Evolutionary conservation across 164 flowering plant species (phyloP).

Genomic region (Kingdonia uniflora): DNA sequence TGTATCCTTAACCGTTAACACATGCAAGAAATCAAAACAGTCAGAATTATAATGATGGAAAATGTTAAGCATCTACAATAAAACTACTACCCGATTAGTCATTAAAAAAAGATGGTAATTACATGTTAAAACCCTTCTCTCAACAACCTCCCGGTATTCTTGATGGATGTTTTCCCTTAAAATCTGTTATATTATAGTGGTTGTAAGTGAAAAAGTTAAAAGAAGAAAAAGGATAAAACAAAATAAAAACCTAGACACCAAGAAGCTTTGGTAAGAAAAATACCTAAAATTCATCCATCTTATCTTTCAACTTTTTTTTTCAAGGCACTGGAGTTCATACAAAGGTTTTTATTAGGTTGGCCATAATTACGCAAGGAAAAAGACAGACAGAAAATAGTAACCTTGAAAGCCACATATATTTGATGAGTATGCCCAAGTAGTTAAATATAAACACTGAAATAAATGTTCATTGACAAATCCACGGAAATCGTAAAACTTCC

Average conservation of each 20-base stretch:
- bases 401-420: no score
- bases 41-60: conserved; percentile 3
- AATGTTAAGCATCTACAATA: conserved; percentile 2
- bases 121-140: conserved; percentile 98
- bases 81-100: no score
- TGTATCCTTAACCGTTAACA: no score
- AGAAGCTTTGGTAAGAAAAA: not conserved
- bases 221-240: not conserved
- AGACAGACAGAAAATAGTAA: no score
- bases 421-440: no score
- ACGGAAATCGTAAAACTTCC: no score
- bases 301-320: conserved; percentile 82
- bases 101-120: conserved; percentile 5
- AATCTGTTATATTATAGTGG: conserved; percentile 29
- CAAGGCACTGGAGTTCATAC: conserved; percentile 42
- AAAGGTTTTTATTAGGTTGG: no score
- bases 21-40: conserved; percentile 9
- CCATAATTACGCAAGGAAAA: no score
- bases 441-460: no score
- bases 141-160: conserved; percentile 94
- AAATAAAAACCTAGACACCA: not conserved
- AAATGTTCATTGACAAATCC: no score
- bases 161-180: conserved; percentile 71
- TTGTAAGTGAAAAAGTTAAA: not conserved
- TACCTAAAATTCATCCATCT: conserved; percentile 89